These are phyloP conservation scores for Lactarius sp. DNA, from an alignment of 768 basidiomycete species.

Conservation along the genomic window DNA sequence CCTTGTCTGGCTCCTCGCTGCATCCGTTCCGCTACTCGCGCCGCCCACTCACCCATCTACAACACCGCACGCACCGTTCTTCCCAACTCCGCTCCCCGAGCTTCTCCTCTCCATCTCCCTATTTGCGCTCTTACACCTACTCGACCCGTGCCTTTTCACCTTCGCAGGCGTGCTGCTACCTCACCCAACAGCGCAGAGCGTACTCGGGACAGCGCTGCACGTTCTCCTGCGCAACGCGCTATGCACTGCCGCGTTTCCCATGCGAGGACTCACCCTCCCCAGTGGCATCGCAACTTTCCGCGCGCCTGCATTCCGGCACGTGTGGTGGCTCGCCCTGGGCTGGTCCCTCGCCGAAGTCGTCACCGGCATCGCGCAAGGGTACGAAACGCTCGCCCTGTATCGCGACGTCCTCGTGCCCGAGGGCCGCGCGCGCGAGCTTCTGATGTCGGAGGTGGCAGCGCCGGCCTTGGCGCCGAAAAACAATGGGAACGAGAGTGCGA, in stretches of 20 bases:
- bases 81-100: conserved; percentile 64
- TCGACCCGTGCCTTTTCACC: conserved; percentile 45
- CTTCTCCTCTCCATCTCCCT: conserved; percentile 55
- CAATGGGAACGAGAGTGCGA: conserved; percentile 21
- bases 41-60: conserved; percentile 35
- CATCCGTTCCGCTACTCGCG: conserved; percentile 44
- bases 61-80: conserved; percentile 42
- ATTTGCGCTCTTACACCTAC: conserved; percentile 54
- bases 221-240: conserved; percentile 49
- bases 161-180: conserved; percentile 33
- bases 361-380: conserved; percentile 65
- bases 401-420: conserved; percentile 57
- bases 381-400: conserved; percentile 61
- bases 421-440: conserved; percentile 38
- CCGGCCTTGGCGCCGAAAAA: conserved; percentile 15
- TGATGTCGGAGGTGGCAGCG: conserved; percentile 29
- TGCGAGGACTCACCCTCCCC: conserved; percentile 48
- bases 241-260: conserved; percentile 49
- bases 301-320: conserved; percentile 53
- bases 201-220: conserved; percentile 42
- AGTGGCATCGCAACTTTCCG: conserved; percentile 47
- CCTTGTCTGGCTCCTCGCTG: conserved; percentile 46
- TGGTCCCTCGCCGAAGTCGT: conserved; percentile 69
- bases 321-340: conserved; percentile 76
- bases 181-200: conserved; percentile 32